Evolutionary conservation across 305 asterid species (phyloP).

Genomic region (Fraxinus albicans): DNA sequence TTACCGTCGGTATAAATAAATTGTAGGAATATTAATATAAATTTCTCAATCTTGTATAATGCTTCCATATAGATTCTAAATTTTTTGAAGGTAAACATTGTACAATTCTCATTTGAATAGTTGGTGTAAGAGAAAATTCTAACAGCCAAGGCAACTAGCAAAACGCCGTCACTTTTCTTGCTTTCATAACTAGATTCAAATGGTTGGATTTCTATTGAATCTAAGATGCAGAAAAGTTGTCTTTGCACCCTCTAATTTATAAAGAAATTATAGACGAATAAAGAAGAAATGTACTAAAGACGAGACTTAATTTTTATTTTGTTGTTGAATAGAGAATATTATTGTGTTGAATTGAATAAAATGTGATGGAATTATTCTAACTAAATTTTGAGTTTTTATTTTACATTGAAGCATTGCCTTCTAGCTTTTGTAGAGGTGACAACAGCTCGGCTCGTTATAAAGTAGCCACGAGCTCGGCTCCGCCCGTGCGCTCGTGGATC

Average conservation of each 20-base stretch:
- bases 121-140: neutral
- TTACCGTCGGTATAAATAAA: neutral
- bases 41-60: too few relatives aligned
- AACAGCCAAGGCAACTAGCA: neutral
- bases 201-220: neutral
- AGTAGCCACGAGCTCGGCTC: too few relatives aligned
- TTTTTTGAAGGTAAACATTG: neutral
- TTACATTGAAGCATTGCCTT: too few relatives aligned
- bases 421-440: too few relatives aligned
- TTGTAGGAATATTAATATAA: too few relatives aligned
- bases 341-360: too few relatives aligned
- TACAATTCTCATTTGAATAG: neutral
- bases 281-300: neutral
- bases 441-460: too few relatives aligned
- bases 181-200: conserved; percentile 12
- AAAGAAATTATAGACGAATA: neutral
- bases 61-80: neutral
- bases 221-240: neutral
- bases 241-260: neutral
- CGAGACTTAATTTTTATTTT: neutral
- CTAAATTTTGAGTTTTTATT: neutral
- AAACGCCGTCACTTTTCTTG: neutral
- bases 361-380: neutral
- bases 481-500: too few relatives aligned
- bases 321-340: neutral